These are phyloP conservation scores for Dictyostelium brefeldianum DNA, from an alignment of 78 protist genomes.

Conservation along the genomic window DNA sequence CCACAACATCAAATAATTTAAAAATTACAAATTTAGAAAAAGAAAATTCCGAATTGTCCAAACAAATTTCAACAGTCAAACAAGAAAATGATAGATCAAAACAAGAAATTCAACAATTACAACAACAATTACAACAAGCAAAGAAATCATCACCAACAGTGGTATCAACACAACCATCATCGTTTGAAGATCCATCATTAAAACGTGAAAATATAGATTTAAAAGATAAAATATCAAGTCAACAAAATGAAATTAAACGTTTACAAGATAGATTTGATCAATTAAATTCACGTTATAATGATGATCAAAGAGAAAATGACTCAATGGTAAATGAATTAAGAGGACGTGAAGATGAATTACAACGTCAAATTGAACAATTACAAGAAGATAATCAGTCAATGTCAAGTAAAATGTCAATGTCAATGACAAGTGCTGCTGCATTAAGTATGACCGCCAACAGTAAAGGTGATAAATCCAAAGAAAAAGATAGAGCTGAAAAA, in stretches of 20 bases:
- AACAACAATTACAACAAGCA: constrained; percentile 8
- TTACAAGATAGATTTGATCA: not conserved
- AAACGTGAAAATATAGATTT: constrained; percentile 47
- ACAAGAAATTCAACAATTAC: constrained; percentile 6
- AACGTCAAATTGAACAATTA: not conserved
- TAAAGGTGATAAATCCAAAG: not conserved
- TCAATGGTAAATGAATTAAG: not conserved
- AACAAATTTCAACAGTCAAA: not conserved
- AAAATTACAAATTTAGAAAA: not conserved
- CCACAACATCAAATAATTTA: not conserved
- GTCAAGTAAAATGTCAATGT: constrained; percentile 1
- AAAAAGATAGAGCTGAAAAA: constrained; percentile 28
- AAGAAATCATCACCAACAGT: constrained; percentile 4
- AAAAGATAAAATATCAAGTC: constrained; percentile 14
- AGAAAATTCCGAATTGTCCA: constrained; percentile 24
- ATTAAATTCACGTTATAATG: constrained; percentile 5
- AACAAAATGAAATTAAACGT: constrained; percentile 24
- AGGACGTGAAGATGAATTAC: constrained; percentile 11
- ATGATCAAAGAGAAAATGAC: constrained; percentile 7
- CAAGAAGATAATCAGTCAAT: constrained; percentile 33
- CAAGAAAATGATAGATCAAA: constrained; percentile 27
- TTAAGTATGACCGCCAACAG: constrained; percentile 34
- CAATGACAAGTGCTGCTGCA: constrained; percentile 28
- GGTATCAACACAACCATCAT: not conserved
- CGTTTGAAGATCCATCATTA: not conserved